A percentile compares a stretch with the other conserved stretches of the same genome.
Evolutionary conservation across 2,329 filamentous ascomycete species (phyloP).

Genomic region (Colletotrichum sp.): DNA sequence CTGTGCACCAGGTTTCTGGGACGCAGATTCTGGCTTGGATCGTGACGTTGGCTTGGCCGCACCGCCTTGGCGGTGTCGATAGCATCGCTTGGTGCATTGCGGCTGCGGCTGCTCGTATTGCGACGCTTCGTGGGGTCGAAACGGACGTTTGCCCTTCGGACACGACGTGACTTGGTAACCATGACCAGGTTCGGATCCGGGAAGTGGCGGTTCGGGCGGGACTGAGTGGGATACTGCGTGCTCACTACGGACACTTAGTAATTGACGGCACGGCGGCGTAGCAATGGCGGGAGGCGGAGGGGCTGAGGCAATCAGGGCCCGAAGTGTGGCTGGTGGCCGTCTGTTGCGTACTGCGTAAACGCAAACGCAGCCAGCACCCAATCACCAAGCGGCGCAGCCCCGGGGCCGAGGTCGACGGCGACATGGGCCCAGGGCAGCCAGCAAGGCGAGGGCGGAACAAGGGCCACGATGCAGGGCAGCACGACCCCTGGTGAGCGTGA

Average conservation of each 20-base stretch:
- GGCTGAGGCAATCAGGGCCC: not conserved
- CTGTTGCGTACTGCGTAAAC: not conserved
- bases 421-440: not conserved
- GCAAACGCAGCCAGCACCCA: not conserved
- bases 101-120: not conserved
- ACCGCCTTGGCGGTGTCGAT: not conserved
- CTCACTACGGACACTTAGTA: not conserved
- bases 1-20: not conserved
- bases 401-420: not conserved
- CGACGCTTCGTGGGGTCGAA: not conserved
- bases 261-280: not conserved
- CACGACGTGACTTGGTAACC: not conserved
- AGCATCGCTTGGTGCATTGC: not conserved
- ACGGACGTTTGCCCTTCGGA: not conserved
- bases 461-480: conserved; percentile 6
- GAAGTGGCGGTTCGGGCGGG: conserved; percentile 12
- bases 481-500: conserved; percentile 8
- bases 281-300: not conserved
- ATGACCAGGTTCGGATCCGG: conserved; percentile 12
- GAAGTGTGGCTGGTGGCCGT: conserved; percentile 7
- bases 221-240: not conserved
- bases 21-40: not conserved
- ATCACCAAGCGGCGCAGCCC: not conserved
- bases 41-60: conserved; percentile 4
- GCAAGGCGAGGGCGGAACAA: not conserved